Evolutionary conservation across 2,329 filamentous ascomycete genomes (phyloP), one percentile per base, ranked within the genome.

Genomic region (Xylaria sp.): DNA sequence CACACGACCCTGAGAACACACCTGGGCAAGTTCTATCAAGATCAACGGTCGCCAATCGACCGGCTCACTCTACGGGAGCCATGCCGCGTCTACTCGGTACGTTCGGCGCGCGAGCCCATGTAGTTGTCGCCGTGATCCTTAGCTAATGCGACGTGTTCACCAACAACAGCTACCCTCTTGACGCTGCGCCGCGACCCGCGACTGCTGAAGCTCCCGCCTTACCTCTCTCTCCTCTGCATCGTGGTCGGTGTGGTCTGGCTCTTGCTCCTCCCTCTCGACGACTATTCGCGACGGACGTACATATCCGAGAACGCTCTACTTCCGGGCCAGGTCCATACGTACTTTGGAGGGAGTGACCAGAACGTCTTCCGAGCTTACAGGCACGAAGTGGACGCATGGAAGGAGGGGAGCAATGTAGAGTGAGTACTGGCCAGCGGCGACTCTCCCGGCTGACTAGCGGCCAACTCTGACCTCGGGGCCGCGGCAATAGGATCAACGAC

Each of bases 281-380:
- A 93, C 68, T 97, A 98, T 80, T 97, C 93, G 52, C 88, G 95
- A 67, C 85, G 86, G 62, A 99, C 94, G 1, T 99, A 99, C 77
- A 95, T 99, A 60, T 98, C 94, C 43, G 95, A 99, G 77, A 99
- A 99, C 75, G 95, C 95, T 10, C 87, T 99, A 33, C 82, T 99
- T 13, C 95, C 95, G 0, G 95, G 93, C 2, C 95, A 99, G 77
- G 95, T 98, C 8, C 94, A 98, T 78, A 97, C 95, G 1, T 99
- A 99, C 77, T 99, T 99, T 74, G 89, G 91, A 6, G 95, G 95
- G 17, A 97, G 92, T 76, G 95, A 99, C 75, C 93, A 98, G 80
- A 91, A 97, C 76, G 87, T 98, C 67, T 93, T 98, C 73, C 86
- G 93, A 47, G 95, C 92, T 7, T 98, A 96, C 76, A 87, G 90